Percentiles rank a stretch among this genome's conserved stretches.
Evolutionary conservation across 495 filamentous ascomycete species (phyloP).

Genomic region (Podospora comata): DNA sequence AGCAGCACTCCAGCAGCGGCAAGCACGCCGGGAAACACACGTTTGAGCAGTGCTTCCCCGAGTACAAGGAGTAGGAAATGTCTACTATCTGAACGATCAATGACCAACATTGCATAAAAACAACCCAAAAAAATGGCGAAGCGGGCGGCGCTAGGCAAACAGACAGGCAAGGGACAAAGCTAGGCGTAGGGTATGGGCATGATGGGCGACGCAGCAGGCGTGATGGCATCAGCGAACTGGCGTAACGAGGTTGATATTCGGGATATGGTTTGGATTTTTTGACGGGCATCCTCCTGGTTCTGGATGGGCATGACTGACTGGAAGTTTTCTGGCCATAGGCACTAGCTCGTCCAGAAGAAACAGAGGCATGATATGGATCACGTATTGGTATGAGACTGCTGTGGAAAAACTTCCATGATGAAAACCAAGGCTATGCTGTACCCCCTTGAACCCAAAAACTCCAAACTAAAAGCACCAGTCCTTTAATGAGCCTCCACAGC

Average conservation of each 20-base stretch:
- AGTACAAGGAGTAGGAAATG: slow-evolving; percentile 28
- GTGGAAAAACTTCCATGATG: background rate
- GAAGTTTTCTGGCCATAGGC: background rate
- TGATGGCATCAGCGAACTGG: background rate
- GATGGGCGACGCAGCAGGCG: background rate
- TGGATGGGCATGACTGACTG: background rate
- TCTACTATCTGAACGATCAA: background rate
- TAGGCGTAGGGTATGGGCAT: background rate
- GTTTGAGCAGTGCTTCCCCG: slow-evolving; percentile 53
- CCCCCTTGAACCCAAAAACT: background rate
- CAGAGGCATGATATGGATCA: background rate
- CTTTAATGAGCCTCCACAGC: slow-evolving; percentile 32
- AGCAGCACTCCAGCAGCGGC: background rate
- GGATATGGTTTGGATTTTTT: background rate
- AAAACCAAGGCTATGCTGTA: background rate
- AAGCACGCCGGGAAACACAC: slow-evolving; percentile 36
- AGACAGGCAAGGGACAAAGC: background rate
- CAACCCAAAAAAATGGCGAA: background rate
- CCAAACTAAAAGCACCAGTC: background rate
- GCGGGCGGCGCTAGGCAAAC: background rate
- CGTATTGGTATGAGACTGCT: background rate
- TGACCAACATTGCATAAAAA: background rate
- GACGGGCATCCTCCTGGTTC: background rate
- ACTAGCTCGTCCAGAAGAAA: background rate
- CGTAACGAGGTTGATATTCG: background rate